A percentile compares a stretch with the other conserved stretches of the same genome.
phyloP scores from a whole-genome alignment of 371 early-diverging fungal species.

The Thermomucor indicae-seudaticae region DNA sequence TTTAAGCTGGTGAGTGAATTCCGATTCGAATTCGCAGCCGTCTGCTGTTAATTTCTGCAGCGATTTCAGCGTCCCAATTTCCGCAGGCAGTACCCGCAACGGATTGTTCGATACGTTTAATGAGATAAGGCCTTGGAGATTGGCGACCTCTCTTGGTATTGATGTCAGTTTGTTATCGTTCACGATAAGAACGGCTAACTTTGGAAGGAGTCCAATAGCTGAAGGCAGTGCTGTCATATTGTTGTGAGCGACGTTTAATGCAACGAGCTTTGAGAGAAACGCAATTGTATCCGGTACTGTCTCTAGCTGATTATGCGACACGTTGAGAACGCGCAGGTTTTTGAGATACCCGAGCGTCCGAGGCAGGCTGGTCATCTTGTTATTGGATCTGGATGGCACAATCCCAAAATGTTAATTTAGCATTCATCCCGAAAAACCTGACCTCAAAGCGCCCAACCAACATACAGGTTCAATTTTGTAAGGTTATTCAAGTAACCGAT shows the following conservation, averaged over 20 bases:
- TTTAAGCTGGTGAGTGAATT: constrained; percentile 22
- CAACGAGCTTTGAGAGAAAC: constrained; percentile 23
- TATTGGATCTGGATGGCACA: constrained; percentile 24
- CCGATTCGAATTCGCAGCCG: constrained; percentile 39
- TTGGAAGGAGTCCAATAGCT: constrained; percentile 59
- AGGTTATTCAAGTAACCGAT: constrained; percentile 32
- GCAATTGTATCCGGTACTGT: constrained; percentile 29
- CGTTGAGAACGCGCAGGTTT: constrained; percentile 27
- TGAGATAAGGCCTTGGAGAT: constrained; percentile 49
- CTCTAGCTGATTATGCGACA: constrained; percentile 33
- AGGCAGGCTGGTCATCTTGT: constrained; percentile 38
- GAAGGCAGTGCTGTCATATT: constrained; percentile 54
- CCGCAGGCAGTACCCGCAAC: constrained; percentile 40
- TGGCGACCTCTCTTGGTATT: constrained; percentile 52
- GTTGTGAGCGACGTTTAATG: constrained; percentile 51
- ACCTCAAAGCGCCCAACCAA: too few species aligned
- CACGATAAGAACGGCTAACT: constrained; percentile 52
- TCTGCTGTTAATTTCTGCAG: constrained; percentile 56
- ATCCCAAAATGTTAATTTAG: too few species aligned
- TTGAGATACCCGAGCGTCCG: constrained; percentile 30
- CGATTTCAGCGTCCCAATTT: constrained; percentile 43
- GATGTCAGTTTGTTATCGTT: constrained; percentile 49
- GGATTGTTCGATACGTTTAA: constrained; percentile 69
- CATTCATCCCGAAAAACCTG: too few species aligned
- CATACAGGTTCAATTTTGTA: constrained; percentile 39